Conservation (phyloP, 1,139 yeast species). For the Taphrina pruni region DNA sequence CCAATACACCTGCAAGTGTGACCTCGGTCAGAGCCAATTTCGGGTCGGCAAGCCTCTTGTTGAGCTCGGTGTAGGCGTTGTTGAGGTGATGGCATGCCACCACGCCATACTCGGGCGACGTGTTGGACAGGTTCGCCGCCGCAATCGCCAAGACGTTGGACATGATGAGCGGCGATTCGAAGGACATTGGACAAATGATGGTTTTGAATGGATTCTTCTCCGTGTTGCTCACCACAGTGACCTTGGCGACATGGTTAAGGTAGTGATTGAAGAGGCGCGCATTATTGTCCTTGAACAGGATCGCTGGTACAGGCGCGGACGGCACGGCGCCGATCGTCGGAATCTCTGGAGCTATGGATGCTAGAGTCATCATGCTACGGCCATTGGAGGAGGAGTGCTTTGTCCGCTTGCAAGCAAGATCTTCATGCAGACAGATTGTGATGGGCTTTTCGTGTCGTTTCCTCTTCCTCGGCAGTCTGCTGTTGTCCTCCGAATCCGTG, state of each 20-base stretch:
- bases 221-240: constrained; percentile 33
- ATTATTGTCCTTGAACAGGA: constrained; percentile 24
- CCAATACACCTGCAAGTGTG: constrained; percentile 35
- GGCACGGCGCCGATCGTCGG: constrained; percentile 1
- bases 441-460: neutral
- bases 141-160: constrained; percentile 36
- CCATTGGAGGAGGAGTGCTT: neutral
- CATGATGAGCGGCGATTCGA: constrained; percentile 35
- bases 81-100: constrained; percentile 27
- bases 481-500: neutral
- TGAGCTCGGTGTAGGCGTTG: constrained; percentile 25
- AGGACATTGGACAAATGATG: constrained; percentile 29
- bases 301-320: constrained; percentile 25
- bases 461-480: constrained; percentile 1
- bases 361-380: constrained; percentile 7
- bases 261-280: constrained; percentile 33
- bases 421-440: neutral
- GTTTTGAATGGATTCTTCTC: constrained; percentile 24
- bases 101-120: constrained; percentile 20
- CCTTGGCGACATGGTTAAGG: constrained; percentile 33
- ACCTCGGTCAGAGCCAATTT: constrained; percentile 21
- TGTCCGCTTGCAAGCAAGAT: neutral
- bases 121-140: constrained; percentile 27
- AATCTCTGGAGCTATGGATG: constrained; percentile 16
- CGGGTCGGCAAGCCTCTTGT: constrained; percentile 25